These are phyloP conservation scores for Imleria badia DNA, from an alignment of 768 basidiomycete genomes.

Conservation along the genomic window DNA sequence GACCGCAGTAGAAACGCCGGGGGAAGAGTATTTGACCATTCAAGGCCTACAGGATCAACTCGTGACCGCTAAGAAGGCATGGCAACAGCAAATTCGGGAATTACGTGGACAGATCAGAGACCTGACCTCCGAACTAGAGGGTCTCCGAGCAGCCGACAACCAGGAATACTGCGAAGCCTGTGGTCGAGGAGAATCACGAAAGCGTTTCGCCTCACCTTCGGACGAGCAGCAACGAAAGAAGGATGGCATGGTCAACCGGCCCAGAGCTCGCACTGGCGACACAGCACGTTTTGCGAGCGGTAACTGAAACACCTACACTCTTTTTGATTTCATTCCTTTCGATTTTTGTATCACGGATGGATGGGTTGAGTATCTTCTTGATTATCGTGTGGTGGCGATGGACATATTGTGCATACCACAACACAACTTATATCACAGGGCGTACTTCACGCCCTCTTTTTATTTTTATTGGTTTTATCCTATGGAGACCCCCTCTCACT, in stretches of 20 bases:
- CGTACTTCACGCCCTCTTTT: constrained; percentile 1
- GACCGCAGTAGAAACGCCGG: constrained; percentile 26
- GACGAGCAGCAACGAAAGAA: constrained; percentile 26
- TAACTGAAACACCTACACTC: constrained; percentile 18
- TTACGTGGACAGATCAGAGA: constrained; percentile 72
- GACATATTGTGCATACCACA: constrained; percentile 9
- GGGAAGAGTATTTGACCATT: constrained; percentile 47
- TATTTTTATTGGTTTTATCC: constrained; percentile 32
- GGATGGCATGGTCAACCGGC: constrained; percentile 55
- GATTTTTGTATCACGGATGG: constrained; percentile 14
- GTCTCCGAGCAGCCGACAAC: constrained; percentile 43
- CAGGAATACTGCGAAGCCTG: constrained; percentile 58
- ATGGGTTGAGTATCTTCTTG: constrained; percentile 14
- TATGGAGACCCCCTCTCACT: constrained; percentile 17
- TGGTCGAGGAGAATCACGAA: constrained; percentile 45
- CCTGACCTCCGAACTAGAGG: constrained; percentile 67
- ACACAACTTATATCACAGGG: constrained; percentile 12
- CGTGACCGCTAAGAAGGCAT: constrained; percentile 52
- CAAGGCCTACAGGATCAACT: constrained; percentile 63
- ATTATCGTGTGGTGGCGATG: constrained; percentile 12
- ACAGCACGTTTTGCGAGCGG: constrained; percentile 60
- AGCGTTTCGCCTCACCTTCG: constrained; percentile 6
- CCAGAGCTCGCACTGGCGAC: constrained; percentile 66
- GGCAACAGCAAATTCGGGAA: constrained; percentile 75
- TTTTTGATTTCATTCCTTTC: constrained; percentile 13